These are phyloP conservation scores for Glomus cerebriforme DNA, from an alignment of 192 early-diverging fungal genomes.

Conservation along the genomic window DNA sequence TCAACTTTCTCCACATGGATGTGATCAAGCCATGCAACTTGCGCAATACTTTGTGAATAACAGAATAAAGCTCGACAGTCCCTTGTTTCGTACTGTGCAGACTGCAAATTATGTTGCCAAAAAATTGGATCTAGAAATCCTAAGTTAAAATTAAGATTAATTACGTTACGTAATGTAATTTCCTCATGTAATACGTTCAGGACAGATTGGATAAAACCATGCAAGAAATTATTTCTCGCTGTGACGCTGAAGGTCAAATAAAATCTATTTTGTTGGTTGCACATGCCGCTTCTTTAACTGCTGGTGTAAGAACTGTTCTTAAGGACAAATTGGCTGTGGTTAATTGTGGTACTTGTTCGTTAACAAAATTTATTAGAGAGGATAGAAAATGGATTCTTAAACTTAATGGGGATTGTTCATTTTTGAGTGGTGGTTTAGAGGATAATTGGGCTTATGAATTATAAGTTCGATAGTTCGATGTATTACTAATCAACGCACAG, in stretches of 20 bases:
- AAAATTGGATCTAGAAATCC: too few relatives aligned
- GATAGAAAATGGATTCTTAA: too few relatives aligned
- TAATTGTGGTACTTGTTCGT: conserved; percentile 3
- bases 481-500: too few relatives aligned
- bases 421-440: too few relatives aligned
- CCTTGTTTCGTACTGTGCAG: too few relatives aligned
- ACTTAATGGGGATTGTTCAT: too few relatives aligned
- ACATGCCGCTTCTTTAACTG: not conserved
- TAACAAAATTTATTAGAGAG: not conserved
- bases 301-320: conserved; percentile 12
- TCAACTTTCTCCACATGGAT: conserved; percentile 1
- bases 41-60: not conserved
- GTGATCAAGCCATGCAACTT: not conserved
- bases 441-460: too few relatives aligned
- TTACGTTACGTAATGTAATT: too few relatives aligned
- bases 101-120: too few relatives aligned
- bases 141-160: too few relatives aligned
- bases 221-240: not conserved
- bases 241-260: not conserved
- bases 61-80: too few relatives aligned
- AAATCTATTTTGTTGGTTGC: not conserved
- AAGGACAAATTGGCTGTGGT: not conserved
- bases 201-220: not conserved
- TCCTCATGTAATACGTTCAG: not conserved
- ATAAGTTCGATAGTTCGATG: too few relatives aligned